Evolutionary conservation across 352 stramenopile genomes (phyloP).

Genomic region (Phytophthora pini): DNA sequence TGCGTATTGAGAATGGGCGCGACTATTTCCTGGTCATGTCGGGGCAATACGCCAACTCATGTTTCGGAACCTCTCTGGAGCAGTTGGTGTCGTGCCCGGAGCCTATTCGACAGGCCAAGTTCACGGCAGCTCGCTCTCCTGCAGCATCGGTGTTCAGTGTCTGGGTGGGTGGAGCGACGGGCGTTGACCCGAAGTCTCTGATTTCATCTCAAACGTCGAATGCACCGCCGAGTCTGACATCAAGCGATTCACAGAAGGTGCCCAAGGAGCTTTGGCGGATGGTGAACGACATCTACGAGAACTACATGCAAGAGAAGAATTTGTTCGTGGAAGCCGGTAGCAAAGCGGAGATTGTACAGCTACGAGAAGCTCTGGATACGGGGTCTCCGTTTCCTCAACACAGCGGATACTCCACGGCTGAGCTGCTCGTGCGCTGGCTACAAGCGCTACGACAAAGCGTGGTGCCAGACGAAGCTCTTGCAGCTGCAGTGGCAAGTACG

Average conservation of each 20-base stretch:
- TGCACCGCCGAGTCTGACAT: slow-evolving; percentile 37
- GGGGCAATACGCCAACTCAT: slow-evolving; percentile 93
- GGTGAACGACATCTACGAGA: slow-evolving; percentile 95
- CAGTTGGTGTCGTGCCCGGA: slow-evolving; percentile 93
- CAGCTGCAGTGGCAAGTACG: slow-evolving; percentile 55
- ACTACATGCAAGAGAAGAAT: slow-evolving; percentile 81
- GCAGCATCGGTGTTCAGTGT: slow-evolving; percentile 55
- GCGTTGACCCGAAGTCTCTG: slow-evolving; percentile 35
- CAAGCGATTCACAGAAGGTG: slow-evolving; percentile 71
- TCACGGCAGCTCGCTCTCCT: slow-evolving; percentile 27
- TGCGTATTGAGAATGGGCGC: slow-evolving; percentile 95
- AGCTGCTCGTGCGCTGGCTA: slow-evolving; percentile 92
- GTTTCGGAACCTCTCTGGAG: slow-evolving; percentile 96
- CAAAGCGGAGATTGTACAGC: slow-evolving; percentile 67
- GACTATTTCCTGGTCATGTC: slow-evolving; percentile 97
- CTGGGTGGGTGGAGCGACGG: slow-evolving; percentile 40
- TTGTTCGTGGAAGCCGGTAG: slow-evolving; percentile 81
- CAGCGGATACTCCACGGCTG: slow-evolving; percentile 91
- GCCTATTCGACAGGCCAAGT: slow-evolving; percentile 80
- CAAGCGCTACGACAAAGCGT: slow-evolving; percentile 91
- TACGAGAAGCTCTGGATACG: slow-evolving; percentile 95
- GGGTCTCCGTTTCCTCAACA: slow-evolving; percentile 83
- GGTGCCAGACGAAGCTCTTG: slow-evolving; percentile 84
- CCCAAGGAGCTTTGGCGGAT: slow-evolving; percentile 98
- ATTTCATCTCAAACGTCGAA: slow-evolving; percentile 38